A percentile compares a stretch with the other conserved stretches of the same genome.
phyloP scores from a whole-genome alignment of 305 asterid species.

The Fraxinus baroniana region DNA sequence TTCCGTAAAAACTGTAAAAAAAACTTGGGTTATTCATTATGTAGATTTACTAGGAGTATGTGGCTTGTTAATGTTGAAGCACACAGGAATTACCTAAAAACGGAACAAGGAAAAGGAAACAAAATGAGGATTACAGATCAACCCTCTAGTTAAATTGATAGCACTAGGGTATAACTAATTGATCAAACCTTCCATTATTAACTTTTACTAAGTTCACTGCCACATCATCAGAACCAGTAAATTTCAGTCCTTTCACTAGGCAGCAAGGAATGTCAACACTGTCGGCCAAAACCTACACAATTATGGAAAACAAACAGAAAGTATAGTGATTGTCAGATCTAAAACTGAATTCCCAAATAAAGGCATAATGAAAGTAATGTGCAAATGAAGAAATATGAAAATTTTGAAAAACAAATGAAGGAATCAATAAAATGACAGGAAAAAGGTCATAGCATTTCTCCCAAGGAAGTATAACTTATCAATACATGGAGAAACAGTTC shows the following conservation, averaged over 20 bases:
- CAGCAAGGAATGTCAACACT: conserved; percentile 80
- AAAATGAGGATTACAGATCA: conserved; percentile 2
- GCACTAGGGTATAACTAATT: conserved; percentile 17
- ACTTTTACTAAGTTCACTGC: conserved; percentile 81
- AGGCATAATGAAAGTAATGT: neutral
- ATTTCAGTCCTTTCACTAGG: conserved; percentile 82
- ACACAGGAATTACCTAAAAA: conserved; percentile 8
- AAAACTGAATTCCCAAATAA: neutral
- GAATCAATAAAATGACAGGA: neutral
- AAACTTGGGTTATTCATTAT: neutral
- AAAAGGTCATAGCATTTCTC: neutral
- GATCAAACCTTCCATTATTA: conserved; percentile 61
- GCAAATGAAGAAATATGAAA: neutral
- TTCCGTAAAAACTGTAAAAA: conserved; percentile 12
- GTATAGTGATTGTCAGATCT: conserved; percentile 4
- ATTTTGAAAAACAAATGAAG: neutral
- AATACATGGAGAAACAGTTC: neutral
- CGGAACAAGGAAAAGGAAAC: neutral
- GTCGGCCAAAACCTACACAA: conserved; percentile 90
- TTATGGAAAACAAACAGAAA: conserved; percentile 26
- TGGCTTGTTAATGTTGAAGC: neutral
- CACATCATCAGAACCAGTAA: conserved; percentile 85
- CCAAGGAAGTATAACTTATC: neutral
- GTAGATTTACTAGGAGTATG: conserved; percentile 11
- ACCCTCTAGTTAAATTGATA: conserved; percentile 9